Evolutionary conservation across 2,329 filamentous ascomycete genomes (phyloP), one percentile per base, ranked within the genome.

Genomic region (Hypoxylon sp.): DNA sequence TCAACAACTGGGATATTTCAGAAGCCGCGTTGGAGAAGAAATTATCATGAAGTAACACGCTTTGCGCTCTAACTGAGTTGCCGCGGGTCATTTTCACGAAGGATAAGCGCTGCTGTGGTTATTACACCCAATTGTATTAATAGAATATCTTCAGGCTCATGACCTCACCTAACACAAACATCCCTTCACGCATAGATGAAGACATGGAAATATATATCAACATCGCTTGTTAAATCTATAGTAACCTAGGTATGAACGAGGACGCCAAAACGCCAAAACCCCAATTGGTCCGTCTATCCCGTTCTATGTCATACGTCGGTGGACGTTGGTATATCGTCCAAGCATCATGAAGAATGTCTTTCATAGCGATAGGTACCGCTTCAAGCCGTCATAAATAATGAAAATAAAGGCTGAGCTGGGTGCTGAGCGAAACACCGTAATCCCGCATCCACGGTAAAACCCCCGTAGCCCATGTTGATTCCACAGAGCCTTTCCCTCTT

Each of bases 401-500:
- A 99, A 99, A 67, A 99, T 99, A 76, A 98, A 94, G 6, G 96
- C 96, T n/a, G 94, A 98, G 79, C 94, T 98, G 2, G 96, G 96
- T 32, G 94, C 94, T 36, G 94, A 92, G 67, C 96, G 88, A 32
- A 90, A 84, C 49, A 96, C 93, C 0, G 96, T 99, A 72, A 99
- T 96, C 32, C 96, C 96, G 75, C 96, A 99, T 2, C 96, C 96
- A 58, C 95, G 89, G 79, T 99, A 99, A 78, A 98, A 84, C 1
- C 94, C 95, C 70, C 88, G 90, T 19, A 98, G 65, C 0, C 96
- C 96, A 65, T 94, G 90, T 74, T 93, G 88, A 67, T 85, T 86
- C 91, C 93, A 99, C n/a, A 98, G 80, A 14, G 88, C 85, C 63
- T 82, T 85, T 0, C 90, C 89, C 65, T 97, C 93, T 38, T 86